Conservation (phyloP, 2,329 filamentous ascomycete species). For the Alternaria triticina region DNA sequence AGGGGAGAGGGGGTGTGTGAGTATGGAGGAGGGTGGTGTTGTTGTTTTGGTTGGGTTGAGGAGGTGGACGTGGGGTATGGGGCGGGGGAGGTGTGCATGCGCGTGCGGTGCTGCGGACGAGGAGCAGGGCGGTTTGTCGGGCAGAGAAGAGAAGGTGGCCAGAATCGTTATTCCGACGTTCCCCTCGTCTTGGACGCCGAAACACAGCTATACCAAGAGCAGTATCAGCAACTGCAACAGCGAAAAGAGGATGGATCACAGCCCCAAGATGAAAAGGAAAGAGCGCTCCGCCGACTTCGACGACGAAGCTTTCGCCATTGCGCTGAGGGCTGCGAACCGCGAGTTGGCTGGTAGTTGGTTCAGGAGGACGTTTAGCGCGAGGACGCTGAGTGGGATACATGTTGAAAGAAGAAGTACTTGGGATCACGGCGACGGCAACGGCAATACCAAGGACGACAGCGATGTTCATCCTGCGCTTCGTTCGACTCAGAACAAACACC, state of each 20-base stretch:
- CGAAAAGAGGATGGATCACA: background rate
- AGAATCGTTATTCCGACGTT: background rate
- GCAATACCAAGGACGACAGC: background rate
- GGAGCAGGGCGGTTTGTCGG: background rate
- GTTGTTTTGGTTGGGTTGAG: background rate
- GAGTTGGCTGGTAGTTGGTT: slow-evolving; percentile 31
- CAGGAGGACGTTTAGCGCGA: slow-evolving; percentile 25
- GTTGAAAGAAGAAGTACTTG: slow-evolving; percentile 22
- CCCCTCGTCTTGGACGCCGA: background rate
- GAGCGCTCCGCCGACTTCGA: slow-evolving; percentile 30
- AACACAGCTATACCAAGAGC: background rate
- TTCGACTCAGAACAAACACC: accelerated
- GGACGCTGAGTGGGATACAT: slow-evolving; percentile 25
- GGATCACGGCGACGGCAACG: slow-evolving; percentile 13
- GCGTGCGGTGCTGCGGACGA: background rate
- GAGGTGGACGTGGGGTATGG: background rate
- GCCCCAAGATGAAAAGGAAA: background rate
- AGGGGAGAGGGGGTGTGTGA: background rate
- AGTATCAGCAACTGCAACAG: background rate
- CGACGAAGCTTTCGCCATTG: slow-evolving; percentile 32
- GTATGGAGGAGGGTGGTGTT: background rate
- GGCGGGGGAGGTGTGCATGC: background rate
- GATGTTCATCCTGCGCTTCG: background rate
- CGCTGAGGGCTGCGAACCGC: slow-evolving; percentile 21
- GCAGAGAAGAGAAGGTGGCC: background rate